A percentile compares a stretch with the other conserved stretches of the same genome.
phyloP scores from a whole-genome alignment of 176 grass and related monocot species.

The Sorghum bicolor region Sorghum_bicolor_NCBIv3 NC_012873.2:61442501-61443000 shows the following conservation, averaged over 20 bases:
- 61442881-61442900: background rate
- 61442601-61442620: background rate
- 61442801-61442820: background rate
- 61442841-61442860: too few relatives aligned
- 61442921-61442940: background rate
- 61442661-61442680: background rate
- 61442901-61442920: constrained; percentile 8
- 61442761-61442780: background rate
- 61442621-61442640: background rate
- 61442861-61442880: background rate
- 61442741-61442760: too few relatives aligned
- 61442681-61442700: background rate
- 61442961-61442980: constrained; percentile 24
- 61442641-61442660: background rate
- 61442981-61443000: constrained; percentile 39
- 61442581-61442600: background rate
- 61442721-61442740: too few relatives aligned
- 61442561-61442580: background rate
- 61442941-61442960: constrained; percentile 22
- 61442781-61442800: background rate
- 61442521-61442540: background rate
- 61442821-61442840: background rate
- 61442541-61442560: background rate
- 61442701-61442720: background rate
- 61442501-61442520: background rate